Conservation (phyloP, 345 rosid species). For the Eucalyptus tenuipes region DNA sequence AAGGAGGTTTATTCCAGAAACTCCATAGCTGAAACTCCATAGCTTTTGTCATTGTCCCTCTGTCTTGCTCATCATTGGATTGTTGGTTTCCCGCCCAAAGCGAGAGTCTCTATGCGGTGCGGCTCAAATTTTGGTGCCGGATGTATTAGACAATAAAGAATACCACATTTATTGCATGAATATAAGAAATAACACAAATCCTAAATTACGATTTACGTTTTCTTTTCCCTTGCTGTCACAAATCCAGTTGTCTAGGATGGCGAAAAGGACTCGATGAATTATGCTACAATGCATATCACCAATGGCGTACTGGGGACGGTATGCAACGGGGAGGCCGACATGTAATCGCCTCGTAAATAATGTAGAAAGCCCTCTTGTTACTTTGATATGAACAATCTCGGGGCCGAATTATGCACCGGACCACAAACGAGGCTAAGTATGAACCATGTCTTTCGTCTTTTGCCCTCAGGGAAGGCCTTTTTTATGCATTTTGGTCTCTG, state of each 20-base stretch:
- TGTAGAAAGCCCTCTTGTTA: too few relatives aligned
- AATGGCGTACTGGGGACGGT: neutral
- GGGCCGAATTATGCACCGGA: too few relatives aligned
- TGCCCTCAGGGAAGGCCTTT: neutral
- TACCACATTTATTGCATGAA: neutral
- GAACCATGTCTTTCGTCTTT: neutral
- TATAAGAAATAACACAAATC: neutral
- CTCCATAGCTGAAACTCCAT: too few relatives aligned
- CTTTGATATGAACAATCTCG: too few relatives aligned
- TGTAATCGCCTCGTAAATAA: neutral
- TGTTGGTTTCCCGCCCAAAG: neutral
- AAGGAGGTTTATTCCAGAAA: neutral
- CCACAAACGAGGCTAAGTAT: neutral
- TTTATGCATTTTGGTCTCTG: neutral
- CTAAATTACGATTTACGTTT: neutral
- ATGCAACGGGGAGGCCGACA: neutral
- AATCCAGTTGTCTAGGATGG: neutral
- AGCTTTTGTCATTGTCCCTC: neutral
- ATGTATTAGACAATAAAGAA: neutral
- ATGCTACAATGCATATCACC: neutral
- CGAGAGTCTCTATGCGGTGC: neutral
- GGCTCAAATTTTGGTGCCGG: neutral
- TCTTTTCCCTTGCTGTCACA: neutral
- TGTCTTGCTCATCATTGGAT: neutral
- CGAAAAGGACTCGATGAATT: neutral